Conservation (phyloP, 805 yeast species). For the Allodekkera sacchari region DNA sequence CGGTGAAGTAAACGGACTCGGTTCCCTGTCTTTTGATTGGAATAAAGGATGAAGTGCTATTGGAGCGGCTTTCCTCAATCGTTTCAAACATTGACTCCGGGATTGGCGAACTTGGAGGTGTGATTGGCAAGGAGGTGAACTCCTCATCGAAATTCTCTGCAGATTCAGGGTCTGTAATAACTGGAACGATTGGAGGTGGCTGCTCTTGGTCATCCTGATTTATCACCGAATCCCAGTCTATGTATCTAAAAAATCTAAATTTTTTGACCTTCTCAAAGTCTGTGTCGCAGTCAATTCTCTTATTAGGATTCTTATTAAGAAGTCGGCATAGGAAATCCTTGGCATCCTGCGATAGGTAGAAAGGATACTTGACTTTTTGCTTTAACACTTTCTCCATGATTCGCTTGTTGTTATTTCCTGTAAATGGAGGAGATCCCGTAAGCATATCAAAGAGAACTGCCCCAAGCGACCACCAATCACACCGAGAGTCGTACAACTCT, state of each 20-base stretch:
- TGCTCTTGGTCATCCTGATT: conserved; percentile 35
- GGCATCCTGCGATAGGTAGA: conserved; percentile 70
- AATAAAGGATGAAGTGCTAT: conserved; percentile 24
- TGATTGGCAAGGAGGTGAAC: conserved; percentile 62
- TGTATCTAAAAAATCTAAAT: conserved; percentile 69
- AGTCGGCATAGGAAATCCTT: conserved; percentile 63
- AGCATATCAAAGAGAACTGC: conserved; percentile 73
- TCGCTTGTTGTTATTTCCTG: conserved; percentile 70
- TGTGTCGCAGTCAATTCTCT: conserved; percentile 51
- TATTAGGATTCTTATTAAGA: conserved; percentile 59
- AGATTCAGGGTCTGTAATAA: conserved; percentile 68
- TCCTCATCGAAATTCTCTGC: conserved; percentile 83
- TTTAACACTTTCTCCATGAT: conserved; percentile 68
- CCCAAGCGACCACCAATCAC: conserved; percentile 92
- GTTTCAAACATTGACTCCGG: conserved; percentile 18
- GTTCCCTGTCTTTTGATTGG: conserved; percentile 22
- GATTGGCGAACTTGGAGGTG: conserved; percentile 28
- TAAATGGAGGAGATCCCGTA: conserved; percentile 83
- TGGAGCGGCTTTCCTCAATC: conserved; percentile 23
- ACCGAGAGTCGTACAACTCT: conserved; percentile 64
- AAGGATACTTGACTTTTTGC: conserved; percentile 63
- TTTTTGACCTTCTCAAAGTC: conserved; percentile 47
- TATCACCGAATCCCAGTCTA: conserved; percentile 59
- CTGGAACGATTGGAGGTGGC: conserved; percentile 85
- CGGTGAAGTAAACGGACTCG: conserved; percentile 26